phyloP scores from a whole-genome alignment of 228 moss, liverwort and hornwort genomes.

The Sphagnum fallax region DNA sequence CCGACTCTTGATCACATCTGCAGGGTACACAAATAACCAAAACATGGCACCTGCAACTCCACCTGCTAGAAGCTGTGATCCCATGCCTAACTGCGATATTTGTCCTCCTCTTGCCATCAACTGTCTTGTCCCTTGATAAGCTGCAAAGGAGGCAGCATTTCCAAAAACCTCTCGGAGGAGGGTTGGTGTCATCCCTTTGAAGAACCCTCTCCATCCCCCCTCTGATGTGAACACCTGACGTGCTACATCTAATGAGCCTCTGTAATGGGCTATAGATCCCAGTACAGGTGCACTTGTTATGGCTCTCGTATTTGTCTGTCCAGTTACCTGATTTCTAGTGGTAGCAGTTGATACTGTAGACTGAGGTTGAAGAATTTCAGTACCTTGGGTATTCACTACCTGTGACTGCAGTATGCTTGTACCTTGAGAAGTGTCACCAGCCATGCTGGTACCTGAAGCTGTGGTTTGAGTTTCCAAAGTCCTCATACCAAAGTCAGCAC shows the following conservation, averaged over 20 bases:
- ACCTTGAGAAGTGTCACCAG: no score
- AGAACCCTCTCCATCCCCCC: constrained; percentile 61
- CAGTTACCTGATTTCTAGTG: background rate
- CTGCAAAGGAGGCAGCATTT: constrained; percentile 73
- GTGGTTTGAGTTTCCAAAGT: no score
- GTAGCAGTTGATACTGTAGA: background rate
- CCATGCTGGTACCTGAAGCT: no score
- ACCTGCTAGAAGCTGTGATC: constrained; percentile 46
- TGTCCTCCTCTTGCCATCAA: constrained; percentile 42
- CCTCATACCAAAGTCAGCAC: no score
- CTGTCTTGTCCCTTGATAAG: constrained; percentile 74
- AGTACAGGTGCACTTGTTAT: constrained; percentile 8
- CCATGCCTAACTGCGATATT: constrained; percentile 33
- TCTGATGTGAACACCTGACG: constrained; percentile 48
- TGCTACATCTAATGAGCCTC: constrained; percentile 59
- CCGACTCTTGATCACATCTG: constrained; percentile 79
- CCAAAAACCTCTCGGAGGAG: constrained; percentile 74
- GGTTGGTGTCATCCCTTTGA: constrained; percentile 67
- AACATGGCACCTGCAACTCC: constrained; percentile 80
- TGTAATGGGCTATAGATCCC: constrained; percentile 14
- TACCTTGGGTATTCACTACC: background rate
- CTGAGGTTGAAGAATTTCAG: background rate
- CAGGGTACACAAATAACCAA: constrained; percentile 69
- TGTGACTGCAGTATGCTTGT: background rate
- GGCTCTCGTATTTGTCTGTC: constrained; percentile 12